These are phyloP conservation scores for Fraxinus dipetala DNA, from an alignment of 305 asterid genomes.

Conservation along the genomic window DNA sequence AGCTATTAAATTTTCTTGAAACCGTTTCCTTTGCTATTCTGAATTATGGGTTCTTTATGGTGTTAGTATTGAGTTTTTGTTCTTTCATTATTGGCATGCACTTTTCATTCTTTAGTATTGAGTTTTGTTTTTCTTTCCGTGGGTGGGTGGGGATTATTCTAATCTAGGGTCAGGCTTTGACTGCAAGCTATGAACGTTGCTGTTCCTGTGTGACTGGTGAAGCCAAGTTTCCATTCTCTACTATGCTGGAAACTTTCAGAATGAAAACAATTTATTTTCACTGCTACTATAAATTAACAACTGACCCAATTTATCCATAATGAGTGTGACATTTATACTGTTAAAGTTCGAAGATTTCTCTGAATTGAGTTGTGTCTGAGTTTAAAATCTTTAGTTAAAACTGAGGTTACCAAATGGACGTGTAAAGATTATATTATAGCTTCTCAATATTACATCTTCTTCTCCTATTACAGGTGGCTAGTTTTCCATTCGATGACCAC, in stretches of 20 bases:
- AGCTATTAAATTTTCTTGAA: neutral
- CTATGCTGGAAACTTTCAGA: neutral
- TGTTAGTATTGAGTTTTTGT: neutral
- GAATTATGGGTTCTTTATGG: neutral
- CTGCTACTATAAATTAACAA: neutral
- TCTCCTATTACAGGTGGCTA: constrained; percentile 63
- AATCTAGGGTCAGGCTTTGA: too few relatives aligned
- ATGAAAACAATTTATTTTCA: neutral
- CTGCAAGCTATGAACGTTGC: neutral
- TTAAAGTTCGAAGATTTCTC: neutral
- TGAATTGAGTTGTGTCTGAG: neutral
- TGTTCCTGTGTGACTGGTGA: neutral
- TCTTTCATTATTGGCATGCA: neutral
- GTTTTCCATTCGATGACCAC: constrained; percentile 96
- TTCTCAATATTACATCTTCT: neutral
- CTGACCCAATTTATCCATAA: neutral
- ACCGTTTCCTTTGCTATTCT: neutral
- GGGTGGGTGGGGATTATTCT: neutral
- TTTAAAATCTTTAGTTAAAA: neutral
- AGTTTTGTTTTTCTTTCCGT: neutral
- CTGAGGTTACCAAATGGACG: neutral
- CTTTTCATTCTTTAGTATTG: neutral
- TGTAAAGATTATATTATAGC: constrained; percentile 11
- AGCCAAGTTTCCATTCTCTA: neutral
- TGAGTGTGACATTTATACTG: neutral